Conservation (phyloP, 73 alveolate species). For the Urostyla sp. region DNA sequence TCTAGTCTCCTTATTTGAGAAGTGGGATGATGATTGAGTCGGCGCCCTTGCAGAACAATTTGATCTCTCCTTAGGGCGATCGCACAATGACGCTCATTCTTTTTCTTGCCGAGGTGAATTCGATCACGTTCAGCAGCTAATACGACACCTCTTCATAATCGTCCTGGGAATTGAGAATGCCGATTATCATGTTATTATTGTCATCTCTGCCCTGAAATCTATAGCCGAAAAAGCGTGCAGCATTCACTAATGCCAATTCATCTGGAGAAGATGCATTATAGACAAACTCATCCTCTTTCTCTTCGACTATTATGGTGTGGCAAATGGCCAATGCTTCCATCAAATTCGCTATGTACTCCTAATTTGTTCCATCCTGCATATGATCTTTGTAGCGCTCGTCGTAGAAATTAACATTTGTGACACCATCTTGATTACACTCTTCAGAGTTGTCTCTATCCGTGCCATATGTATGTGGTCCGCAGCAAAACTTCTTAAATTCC, state of each 20-base stretch:
- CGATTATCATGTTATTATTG: slow-evolving; percentile 73
- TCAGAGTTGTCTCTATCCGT: neutral
- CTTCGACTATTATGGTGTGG: slow-evolving; percentile 90
- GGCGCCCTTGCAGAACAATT: slow-evolving; percentile 94
- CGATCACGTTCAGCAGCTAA: slow-evolving; percentile 87
- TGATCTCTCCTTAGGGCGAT: slow-evolving; percentile 74
- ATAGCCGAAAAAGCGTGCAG: slow-evolving; percentile 83
- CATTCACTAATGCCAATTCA: slow-evolving; percentile 93
- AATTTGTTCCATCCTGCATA: slow-evolving; percentile 55
- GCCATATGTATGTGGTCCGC: slow-evolving; percentile 73
- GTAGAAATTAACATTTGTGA: slow-evolving; percentile 82
- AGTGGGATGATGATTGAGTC: slow-evolving; percentile 75
- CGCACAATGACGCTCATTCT: slow-evolving; percentile 94
- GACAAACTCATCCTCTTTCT: slow-evolving; percentile 62
- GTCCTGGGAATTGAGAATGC: too few relatives aligned
- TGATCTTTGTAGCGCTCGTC: slow-evolving; percentile 72
- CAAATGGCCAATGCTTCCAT: slow-evolving; percentile 82
- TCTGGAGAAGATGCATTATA: slow-evolving; percentile 94
- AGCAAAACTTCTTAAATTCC: slow-evolving; percentile 82
- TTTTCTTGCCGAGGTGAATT: slow-evolving; percentile 94
- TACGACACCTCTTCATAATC: slow-evolving; percentile 61
- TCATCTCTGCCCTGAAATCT: slow-evolving; percentile 90
- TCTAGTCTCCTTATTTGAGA: slow-evolving; percentile 36
- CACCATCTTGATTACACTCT: slow-evolving; percentile 30
- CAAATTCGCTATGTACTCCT: slow-evolving; percentile 63